phyloP scores from a whole-genome alignment of 441 rosid species.

The Populus trichocarpa region DNA sequence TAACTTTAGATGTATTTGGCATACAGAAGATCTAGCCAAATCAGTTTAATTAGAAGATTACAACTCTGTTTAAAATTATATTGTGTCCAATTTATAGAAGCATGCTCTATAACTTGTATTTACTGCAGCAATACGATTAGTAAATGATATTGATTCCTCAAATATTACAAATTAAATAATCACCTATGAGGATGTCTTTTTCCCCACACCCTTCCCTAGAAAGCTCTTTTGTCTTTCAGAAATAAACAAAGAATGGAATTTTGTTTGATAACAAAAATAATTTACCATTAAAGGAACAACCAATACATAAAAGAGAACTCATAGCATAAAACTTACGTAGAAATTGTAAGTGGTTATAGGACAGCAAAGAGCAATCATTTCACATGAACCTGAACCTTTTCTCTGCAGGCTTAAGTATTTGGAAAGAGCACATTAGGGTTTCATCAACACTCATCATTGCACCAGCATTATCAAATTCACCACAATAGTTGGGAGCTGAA shows the following conservation, averaged over 20 bases:
- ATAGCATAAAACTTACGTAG: conserved; percentile 7
- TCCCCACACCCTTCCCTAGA: neutral
- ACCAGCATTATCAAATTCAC: too few relatives aligned
- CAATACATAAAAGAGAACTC: neutral
- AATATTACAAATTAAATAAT: neutral
- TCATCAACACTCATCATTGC: conserved; percentile 37
- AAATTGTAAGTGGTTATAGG: conserved; percentile 1
- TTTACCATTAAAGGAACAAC: neutral
- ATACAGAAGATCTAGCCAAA: neutral
- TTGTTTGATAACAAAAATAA: neutral
- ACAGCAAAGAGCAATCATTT: conserved; percentile 11
- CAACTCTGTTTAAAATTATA: neutral
- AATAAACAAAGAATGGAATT: neutral
- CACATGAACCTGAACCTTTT: conserved; percentile 60
- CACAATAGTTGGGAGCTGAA: too few relatives aligned
- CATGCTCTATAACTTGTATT: neutral
- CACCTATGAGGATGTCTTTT: neutral
- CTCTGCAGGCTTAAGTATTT: conserved; percentile 90
- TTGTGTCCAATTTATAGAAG: neutral
- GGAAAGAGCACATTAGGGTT: conserved; percentile 89
- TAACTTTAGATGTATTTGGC: neutral
- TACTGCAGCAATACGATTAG: neutral
- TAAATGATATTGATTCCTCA: neutral
- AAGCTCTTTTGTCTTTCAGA: neutral
- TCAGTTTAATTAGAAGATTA: neutral